Base-by-base conservation (phyloP, 257 asterid species). In the Catharanthus roseus region DNA sequence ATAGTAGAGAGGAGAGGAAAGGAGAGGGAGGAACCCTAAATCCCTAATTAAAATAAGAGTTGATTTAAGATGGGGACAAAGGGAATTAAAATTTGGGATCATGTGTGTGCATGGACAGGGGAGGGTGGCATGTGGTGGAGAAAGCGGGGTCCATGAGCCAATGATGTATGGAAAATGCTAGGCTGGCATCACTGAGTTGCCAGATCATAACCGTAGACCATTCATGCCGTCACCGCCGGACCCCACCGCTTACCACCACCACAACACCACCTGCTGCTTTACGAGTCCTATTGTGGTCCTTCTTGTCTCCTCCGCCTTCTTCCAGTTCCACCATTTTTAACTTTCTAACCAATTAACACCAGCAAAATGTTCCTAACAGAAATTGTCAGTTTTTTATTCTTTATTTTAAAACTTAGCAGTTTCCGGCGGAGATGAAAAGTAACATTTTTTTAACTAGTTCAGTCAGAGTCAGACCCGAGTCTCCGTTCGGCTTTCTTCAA, bases 111-210 rank as follows among this genome's bases (percentile, higher is more conserved):
- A 81, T 82, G 82, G 72, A 49, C 56, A 60, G 61, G 75, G 78
- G 65, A 77, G 82, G 67, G 53, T 77, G 84, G 91, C 97, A 87
- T 83, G 93, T 81, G 89, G 86, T 71, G 82, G 58, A 72, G 79
- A 38, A 49, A 11, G 31, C 2, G 72, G 95, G 88, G 6, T 83
- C 96, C 92, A 81, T 50, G 15, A 5, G 1, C 63, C 85, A 91
- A 86, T 89, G 85, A 91, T 89, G 88, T 77, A 79, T 81, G 80
- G 87, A 69, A 83, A 84, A 50, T 84, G 91, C 91, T 85, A 87
- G 96, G 84, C 96, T 91, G 96, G 92, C 95, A 82, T 85, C 90
- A 89, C 89, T 87, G 73, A 77, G 82, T 80, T 82, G 96, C 96
- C 97, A 91, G 92, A 87, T 91, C 97, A 89, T 54, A 74, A 54